A percentile compares a stretch with the other conserved stretches of the same genome.
These are phyloP conservation scores for Lipomyces chichibuensis DNA, from an alignment of 805 yeast genomes.

Conservation along the genomic window DNA sequence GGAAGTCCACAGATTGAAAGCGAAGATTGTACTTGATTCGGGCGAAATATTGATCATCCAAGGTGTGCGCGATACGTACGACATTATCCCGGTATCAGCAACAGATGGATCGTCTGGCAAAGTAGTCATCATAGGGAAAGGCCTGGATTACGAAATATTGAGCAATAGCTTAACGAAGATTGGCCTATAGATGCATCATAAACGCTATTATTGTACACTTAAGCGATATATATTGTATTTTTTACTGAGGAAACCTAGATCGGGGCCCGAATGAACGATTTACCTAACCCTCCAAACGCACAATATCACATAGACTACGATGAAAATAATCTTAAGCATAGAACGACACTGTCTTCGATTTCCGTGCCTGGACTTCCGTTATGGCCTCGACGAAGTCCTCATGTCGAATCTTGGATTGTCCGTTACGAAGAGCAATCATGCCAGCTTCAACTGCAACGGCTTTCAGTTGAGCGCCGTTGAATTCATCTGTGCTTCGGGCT, in stretches of 20 bases:
- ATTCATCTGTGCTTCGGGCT: slow-evolving; percentile 97
- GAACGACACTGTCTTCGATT: slow-evolving; percentile 91
- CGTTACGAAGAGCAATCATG: slow-evolving; percentile 97
- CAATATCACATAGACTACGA: background rate
- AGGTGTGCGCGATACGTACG: slow-evolving; percentile 93
- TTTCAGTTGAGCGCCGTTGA: slow-evolving; percentile 97
- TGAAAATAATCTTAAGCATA: slow-evolving; percentile 62
- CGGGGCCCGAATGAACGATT: background rate
- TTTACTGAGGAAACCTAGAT: too few species aligned
- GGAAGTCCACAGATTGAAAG: slow-evolving; percentile 76
- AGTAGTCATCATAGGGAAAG: slow-evolving; percentile 76
- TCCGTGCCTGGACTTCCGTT: slow-evolving; percentile 97
- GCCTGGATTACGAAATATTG: slow-evolving; percentile 46
- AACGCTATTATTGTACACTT: background rate
- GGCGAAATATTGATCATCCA: slow-evolving; percentile 66
- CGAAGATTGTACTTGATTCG: slow-evolving; percentile 56
- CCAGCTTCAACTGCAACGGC: slow-evolving; percentile 99
- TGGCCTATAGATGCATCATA: background rate
- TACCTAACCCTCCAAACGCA: background rate
- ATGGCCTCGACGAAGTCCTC: slow-evolving; percentile 98
- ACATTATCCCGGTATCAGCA: slow-evolving; percentile 55
- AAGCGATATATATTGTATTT: background rate
- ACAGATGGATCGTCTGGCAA: slow-evolving; percentile 50
- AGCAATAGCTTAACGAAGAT: background rate
- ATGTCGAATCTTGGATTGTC: slow-evolving; percentile 87